Evolutionary conservation across 1,284 basidiomycete species (phyloP).

Genomic region (Meira nashicola): DNA sequence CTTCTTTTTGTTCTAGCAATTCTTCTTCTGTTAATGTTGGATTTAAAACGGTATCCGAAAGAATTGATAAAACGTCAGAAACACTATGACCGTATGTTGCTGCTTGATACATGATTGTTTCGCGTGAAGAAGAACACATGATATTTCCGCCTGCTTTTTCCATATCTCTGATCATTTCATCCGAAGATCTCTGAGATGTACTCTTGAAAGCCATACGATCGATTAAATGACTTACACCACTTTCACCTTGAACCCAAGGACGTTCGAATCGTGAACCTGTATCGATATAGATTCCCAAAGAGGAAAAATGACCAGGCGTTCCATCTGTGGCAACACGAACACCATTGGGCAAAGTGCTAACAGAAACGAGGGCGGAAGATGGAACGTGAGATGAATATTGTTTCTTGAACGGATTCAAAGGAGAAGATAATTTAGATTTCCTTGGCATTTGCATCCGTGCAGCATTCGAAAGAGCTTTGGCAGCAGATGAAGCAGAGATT

Average conservation of each 20-base stretch:
- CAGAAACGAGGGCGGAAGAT: slow-evolving; percentile 28
- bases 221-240: slow-evolving; percentile 83
- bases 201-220: slow-evolving; percentile 93
- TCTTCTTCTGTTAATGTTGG: slow-evolving; percentile 74
- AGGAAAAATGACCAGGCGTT: slow-evolving; percentile 89
- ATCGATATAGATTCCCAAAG: slow-evolving; percentile 87
- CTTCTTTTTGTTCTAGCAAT: slow-evolving; percentile 75
- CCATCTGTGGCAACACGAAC: slow-evolving; percentile 85
- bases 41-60: slow-evolving; percentile 83
- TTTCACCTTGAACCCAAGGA: slow-evolving; percentile 58
- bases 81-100: slow-evolving; percentile 84
- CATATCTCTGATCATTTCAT: slow-evolving; percentile 76
- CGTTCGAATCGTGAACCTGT: slow-evolving; percentile 90
- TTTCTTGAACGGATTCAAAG: too few species aligned
- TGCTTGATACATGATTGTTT: slow-evolving; percentile 97
- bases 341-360: slow-evolving; percentile 86
- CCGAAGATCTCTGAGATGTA: slow-evolving; percentile 57
- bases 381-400: slow-evolving; percentile 13
- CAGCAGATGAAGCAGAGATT: too few species aligned
- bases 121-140: slow-evolving; percentile 81
- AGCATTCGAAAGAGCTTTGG: too few species aligned
- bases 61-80: slow-evolving; percentile 74
- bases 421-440: too few species aligned
- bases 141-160: slow-evolving; percentile 87
- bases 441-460: too few species aligned